Base-by-base conservation (phyloP, 1,284 basidiomycete species). In the Cryptococcus sp. region DNA sequence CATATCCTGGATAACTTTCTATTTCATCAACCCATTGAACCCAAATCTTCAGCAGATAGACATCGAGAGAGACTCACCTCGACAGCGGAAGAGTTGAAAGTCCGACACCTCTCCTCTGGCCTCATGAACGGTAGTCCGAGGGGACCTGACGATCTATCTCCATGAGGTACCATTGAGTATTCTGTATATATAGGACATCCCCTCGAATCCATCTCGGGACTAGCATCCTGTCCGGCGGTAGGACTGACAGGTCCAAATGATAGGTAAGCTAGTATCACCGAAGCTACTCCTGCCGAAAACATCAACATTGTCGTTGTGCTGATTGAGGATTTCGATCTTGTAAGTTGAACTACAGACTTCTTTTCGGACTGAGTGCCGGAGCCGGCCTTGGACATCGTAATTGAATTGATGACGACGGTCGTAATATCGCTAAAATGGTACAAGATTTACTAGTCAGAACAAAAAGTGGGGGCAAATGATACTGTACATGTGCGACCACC, bases 81-180 rank as follows among this genome's bases (percentile, higher is more conserved):
- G 4, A 52, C 23, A 3, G 81, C 79, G 21, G 80, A 79, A 62
- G 83, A 85, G 53, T 83, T 84, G 74, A 86, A 87, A 2, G 85
- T 86, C 49, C 86, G 78, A 62, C 86, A 87, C 22, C 77, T 78
- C 16, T 81, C 82, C 34, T 75, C 74, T 22, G 84, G 85, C 21
- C 85, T 77, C 85, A 87, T 87, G 64, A 78, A 85, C 14, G 86
- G 85, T 56, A 87, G 70, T 2, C 75, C 77, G 53, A 87, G 69
- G n/a, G 81, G 78, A 7, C 85, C 85, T 4, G 72, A 64, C 14
- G 85, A 86, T 45, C 70, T 72, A 48, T 76, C 77, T 2, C 80
- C 83, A 66, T 86, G 85, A 21, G 83, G 80, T 22, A 59, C 76
- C 81, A 84, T 54, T 32, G 44, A 60, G 39, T 45, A 60, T 5